Conservation (phyloP, 495 filamentous ascomycete genomes). For the Trichocladium uniseriatum region DNA sequence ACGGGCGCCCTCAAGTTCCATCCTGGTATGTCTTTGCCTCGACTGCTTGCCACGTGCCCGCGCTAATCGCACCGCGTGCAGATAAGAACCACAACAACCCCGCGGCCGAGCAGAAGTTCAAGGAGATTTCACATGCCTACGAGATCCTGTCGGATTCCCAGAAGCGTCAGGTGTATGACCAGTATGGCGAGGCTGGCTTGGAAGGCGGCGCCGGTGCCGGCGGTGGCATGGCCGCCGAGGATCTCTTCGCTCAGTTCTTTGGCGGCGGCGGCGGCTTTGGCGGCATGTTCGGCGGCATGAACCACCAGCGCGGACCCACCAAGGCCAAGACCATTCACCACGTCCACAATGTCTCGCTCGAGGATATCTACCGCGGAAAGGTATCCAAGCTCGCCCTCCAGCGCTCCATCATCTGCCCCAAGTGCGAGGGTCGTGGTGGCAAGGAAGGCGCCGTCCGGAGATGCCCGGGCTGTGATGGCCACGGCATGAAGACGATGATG, state of each 20-base stretch:
- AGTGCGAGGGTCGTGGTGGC: conserved; percentile 91
- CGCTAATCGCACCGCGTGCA: conserved; percentile 30
- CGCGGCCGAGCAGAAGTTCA: conserved; percentile 93
- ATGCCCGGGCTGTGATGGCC: conserved; percentile 81
- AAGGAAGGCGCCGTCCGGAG: conserved; percentile 94
- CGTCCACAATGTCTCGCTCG: conserved; percentile 93
- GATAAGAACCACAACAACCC: conserved; percentile 96
- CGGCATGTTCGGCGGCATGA: conserved; percentile 74
- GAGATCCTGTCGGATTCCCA: conserved; percentile 86
- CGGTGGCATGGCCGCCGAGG: conserved; percentile 90
- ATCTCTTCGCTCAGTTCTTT: conserved; percentile 97
- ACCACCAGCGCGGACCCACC: conserved; percentile 68
- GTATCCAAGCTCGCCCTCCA: conserved; percentile 94
- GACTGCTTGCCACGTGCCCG: not conserved
- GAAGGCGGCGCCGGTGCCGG: conserved; percentile 75
- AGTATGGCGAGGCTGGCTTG: conserved; percentile 93
- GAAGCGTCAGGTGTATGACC: conserved; percentile 87
- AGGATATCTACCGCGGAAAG: conserved; percentile 98
- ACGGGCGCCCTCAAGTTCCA: conserved; percentile 83
- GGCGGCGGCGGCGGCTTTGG: conserved; percentile 72
- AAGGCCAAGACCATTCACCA: conserved; percentile 96
- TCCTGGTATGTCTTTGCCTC: conserved; percentile 54
- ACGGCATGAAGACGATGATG: conserved; percentile 99
- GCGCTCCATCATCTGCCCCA: conserved; percentile 92
- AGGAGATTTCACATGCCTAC: conserved; percentile 91